Conservation (phyloP, 2,329 filamentous ascomycete genomes). For the Epichloe coenophiala region DNA sequence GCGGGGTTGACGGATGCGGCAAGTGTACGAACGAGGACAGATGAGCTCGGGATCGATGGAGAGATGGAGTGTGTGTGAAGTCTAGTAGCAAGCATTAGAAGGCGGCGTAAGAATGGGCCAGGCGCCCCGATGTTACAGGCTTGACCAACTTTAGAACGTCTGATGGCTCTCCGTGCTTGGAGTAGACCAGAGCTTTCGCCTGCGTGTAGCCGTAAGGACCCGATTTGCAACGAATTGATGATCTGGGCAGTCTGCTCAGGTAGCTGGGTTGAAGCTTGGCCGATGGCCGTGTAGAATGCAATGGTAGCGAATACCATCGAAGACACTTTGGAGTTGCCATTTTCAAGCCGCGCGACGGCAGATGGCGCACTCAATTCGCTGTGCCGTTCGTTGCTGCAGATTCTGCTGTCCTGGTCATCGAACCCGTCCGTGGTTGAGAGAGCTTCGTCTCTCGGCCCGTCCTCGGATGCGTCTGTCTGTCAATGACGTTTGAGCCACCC, state of each 20-base stretch:
- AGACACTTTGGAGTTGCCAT: conserved; percentile 15
- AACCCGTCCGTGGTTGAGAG: not conserved
- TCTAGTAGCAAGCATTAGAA: conserved; percentile 19
- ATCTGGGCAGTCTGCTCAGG: conserved; percentile 11
- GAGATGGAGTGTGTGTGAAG: conserved; percentile 67
- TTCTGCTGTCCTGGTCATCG: not conserved
- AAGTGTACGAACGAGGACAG: conserved; percentile 72
- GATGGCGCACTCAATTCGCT: not conserved
- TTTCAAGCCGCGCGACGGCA: not conserved
- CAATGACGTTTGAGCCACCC: not conserved
- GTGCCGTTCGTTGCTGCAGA: not conserved
- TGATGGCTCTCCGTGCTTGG: conserved; percentile 59
- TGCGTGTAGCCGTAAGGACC: conserved; percentile 70
- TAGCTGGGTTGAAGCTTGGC: conserved; percentile 6
- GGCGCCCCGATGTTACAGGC: not conserved
- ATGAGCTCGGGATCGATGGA: conserved; percentile 49
- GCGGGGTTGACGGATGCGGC: conserved; percentile 91
- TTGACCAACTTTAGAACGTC: conserved; percentile 48
- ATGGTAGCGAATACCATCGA: conserved; percentile 11
- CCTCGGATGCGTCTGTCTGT: not conserved
- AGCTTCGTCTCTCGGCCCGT: not conserved
- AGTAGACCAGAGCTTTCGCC: conserved; percentile 68
- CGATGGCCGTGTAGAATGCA: conserved; percentile 11
- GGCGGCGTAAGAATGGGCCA: not conserved
- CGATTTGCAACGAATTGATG: conserved; percentile 34